phyloP scores from a whole-genome alignment of 2,329 filamentous ascomycete genomes.

The Pestalotiopsis sp. region DNA sequence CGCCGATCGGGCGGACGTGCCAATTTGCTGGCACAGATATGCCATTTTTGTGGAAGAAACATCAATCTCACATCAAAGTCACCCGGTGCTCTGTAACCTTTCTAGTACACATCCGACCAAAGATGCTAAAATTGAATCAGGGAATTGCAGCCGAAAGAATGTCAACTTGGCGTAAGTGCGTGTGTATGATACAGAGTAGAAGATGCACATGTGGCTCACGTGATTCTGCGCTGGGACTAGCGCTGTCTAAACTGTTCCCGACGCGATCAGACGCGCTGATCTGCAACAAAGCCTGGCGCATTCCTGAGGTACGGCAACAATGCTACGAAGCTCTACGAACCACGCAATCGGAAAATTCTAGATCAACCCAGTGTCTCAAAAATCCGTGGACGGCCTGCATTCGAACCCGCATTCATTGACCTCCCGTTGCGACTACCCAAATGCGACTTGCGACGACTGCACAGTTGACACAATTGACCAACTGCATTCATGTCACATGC shows the following conservation, averaged over 20 bases:
- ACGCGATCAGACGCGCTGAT: not conserved
- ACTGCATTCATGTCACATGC: slow-evolving; percentile 9
- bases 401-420: slow-evolving; percentile 9
- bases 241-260: not conserved
- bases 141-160: not conserved
- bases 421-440: not conserved
- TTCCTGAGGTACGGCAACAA: slow-evolving; percentile 2
- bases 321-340: not conserved
- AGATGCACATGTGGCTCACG: not conserved
- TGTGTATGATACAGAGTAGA: too few species aligned
- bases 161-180: not conserved
- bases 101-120: not conserved
- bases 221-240: not conserved
- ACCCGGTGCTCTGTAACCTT: too few species aligned
- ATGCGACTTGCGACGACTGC: not conserved
- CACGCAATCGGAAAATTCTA: not conserved
- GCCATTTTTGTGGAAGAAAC: not conserved
- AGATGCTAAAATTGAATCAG: not conserved
- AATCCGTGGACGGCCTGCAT: not conserved
- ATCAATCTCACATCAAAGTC: too few species aligned
- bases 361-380: not conserved
- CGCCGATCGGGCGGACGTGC: not conserved
- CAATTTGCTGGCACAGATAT: not conserved
- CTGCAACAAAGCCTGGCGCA: not conserved
- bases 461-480: not conserved